phyloP scores from a whole-genome alignment of 2,329 filamentous ascomycete species.

The Davidsoniella virescens region DNA sequence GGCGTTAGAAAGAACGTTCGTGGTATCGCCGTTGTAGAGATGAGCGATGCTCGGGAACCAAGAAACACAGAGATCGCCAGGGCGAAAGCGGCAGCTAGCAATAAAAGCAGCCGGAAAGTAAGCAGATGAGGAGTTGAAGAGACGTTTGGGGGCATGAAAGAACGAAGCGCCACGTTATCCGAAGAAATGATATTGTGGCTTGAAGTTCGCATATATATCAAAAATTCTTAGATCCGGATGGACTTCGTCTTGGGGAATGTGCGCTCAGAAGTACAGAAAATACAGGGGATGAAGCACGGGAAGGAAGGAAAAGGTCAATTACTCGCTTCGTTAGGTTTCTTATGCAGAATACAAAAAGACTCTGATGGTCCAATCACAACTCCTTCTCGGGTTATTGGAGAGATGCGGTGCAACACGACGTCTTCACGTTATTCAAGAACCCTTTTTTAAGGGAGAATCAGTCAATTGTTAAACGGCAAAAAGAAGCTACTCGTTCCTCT shows the following conservation, averaged over 20 bases:
- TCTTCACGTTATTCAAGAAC: no score
- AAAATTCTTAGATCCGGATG: not conserved
- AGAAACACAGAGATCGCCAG: constrained; percentile 2
- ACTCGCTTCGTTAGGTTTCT: not conserved
- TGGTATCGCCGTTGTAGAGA: no score
- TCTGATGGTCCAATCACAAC: no score
- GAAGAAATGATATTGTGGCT: no score
- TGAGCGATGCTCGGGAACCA: not conserved
- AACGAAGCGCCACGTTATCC: no score
- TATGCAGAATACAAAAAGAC: not conserved
- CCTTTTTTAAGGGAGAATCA: no score
- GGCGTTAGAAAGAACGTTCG: not conserved
- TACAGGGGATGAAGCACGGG: not conserved
- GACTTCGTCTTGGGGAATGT: not conserved
- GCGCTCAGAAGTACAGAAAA: not conserved
- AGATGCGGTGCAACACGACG: no score
- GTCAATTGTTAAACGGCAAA: no score
- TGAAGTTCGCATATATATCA: not conserved
- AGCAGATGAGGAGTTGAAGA: not conserved
- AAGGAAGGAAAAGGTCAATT: no score
- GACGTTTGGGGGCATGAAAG: no score
- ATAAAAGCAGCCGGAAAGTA: not conserved
- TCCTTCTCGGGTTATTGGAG: no score
- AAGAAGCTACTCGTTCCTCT: no score
- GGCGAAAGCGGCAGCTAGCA: not conserved